Base-by-base conservation (phyloP, 805 yeast genomes). In the Ogataea wickerhamii region DNA sequence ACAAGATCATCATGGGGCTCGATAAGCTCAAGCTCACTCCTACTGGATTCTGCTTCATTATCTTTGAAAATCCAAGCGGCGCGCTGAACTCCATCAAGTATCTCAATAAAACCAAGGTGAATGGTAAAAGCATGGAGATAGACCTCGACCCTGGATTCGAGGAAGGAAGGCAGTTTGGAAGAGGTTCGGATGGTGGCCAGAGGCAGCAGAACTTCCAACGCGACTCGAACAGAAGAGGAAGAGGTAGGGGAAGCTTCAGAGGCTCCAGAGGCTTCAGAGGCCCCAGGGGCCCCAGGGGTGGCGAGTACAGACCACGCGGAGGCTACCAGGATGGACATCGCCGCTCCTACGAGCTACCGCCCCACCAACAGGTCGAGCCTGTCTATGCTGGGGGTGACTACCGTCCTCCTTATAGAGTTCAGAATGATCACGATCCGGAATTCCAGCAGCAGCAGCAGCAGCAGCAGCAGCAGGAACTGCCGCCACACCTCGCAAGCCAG, bases 111-210 rank as follows among this genome's bases (percentile, higher is more conserved):
- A 87, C 96, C 0, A 81, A 80, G 52, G 73, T 93, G 36, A 96
- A 91, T 55, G 95, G 89, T 35, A 79, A 86, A 44, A 67, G 72
- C 26, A 74, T 93, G 55, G 82, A 83, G 26, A 86, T 91, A 34
- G 98, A 93, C 64, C 69, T 94, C 51, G 98, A 93, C 56, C 96
- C 97, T 0, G 98, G 98, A 0, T 93, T 91, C 58, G 78, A 75
- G 45, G 97, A 91, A 51, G 98, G 98, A 1, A 72, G 98, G 48
- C 98, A 93, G 58, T 93, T 80, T 56, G 98, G 98, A 16, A 74
- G 98, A 53, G 98, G 98, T 32, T 72, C 75, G 12, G 80, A 77
- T 44, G 98, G 98, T 40, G 98, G 97, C 2, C 98, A 93, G 59
- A 49, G 75, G 67, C 37, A 74, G 66, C 43, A 45, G 17, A 23